Percentiles rank a stretch among this genome's conserved stretches.
Conservation (phyloP, 371 early-diverging fungal genomes). For the Sporodiniella umbellata region DNA sequence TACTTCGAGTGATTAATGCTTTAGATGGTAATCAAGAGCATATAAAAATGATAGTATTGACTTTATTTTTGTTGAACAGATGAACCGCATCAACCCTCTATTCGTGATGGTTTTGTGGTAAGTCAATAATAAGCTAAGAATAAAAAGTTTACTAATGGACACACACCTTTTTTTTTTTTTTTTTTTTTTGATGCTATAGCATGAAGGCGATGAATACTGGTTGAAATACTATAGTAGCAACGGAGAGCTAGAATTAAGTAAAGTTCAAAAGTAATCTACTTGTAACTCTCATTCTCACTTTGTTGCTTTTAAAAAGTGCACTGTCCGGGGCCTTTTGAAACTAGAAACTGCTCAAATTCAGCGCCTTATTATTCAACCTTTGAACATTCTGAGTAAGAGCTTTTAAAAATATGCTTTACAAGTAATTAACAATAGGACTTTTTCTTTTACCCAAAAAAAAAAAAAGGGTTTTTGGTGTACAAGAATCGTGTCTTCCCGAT, state of each 20-base stretch:
- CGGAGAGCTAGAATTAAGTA: not conserved
- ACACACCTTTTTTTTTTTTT: too few species aligned
- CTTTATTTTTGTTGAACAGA: not conserved
- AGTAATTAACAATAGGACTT: too few species aligned
- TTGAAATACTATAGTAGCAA: constrained; percentile 2
- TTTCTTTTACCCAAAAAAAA: too few species aligned
- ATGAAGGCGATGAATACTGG: constrained; percentile 21
- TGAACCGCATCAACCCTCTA: constrained; percentile 1
- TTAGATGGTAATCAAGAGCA: constrained; percentile 8
- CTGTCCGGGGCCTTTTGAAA: constrained; percentile 16
- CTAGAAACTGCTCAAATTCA: constrained; percentile 12
- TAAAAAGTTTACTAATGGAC: too few species aligned
- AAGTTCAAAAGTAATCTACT: too few species aligned
- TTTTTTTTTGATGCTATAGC: too few species aligned
- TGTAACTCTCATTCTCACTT: too few species aligned
- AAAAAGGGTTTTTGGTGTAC: not conserved
- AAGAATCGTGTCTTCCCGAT: not conserved
- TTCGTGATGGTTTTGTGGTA: constrained; percentile 15
- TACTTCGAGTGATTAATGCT: constrained; percentile 6
- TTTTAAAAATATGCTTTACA: not conserved
- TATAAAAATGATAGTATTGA: not conserved
- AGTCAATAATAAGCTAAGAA: not conserved
- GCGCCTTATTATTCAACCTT: not conserved
- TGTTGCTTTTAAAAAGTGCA: not conserved
- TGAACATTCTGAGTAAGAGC: not conserved